Evolutionary conservation across 352 stramenopile genomes (phyloP), one percentile per base, ranked within the genome.

Genomic region (Phytophthora idaei): DNA sequence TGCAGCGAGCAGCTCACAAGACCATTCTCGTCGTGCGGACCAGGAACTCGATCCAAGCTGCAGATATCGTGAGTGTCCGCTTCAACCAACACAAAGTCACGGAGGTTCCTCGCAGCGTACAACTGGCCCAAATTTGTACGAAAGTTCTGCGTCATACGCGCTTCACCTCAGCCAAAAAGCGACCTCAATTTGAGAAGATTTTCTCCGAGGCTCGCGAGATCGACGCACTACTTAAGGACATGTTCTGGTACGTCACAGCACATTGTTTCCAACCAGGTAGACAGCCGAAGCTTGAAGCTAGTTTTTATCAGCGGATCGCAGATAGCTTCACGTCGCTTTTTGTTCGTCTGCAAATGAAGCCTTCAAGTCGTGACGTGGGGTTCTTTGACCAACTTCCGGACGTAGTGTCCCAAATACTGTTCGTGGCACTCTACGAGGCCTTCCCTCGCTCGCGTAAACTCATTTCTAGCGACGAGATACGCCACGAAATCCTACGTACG

Each of bases 171-270:
- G 54, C 56, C 14, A 74, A 71, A 8, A 80, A 81, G 39, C 61
- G 74, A 9, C 21, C 29, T 12, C 62, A 77, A 32, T 91, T 87
- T 61, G 68, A 67, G 4, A 71, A 82, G 9, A 61, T 86, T 25
- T 91, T 91, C 49, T 44, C 63, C 1, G 65, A 67, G 11, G 51
- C 73, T 1, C 17, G 45, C 5, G 82, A 93, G 55, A 67, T 90
- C 28, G 73, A 93, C 4, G 64, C 71, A 34, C 44, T 93, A 21
- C 57, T 91, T 15, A 89, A 90, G 60, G 82, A 93, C 48, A 81
- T 91, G 68, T 93, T 93, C 52, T 93, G 84, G 84, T 88, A 87
- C 54, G 39, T 90, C 11, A 89, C 77, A 2, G 76, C 82, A 0
- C 70, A 82, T 44, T 83, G 73, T 25, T 93, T 93, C 63, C 84